Percentiles rank a stretch among this genome's conserved stretches.
Conservation (phyloP, 352 stramenopile genomes). For the Globisporangium abappressorium region DNA sequence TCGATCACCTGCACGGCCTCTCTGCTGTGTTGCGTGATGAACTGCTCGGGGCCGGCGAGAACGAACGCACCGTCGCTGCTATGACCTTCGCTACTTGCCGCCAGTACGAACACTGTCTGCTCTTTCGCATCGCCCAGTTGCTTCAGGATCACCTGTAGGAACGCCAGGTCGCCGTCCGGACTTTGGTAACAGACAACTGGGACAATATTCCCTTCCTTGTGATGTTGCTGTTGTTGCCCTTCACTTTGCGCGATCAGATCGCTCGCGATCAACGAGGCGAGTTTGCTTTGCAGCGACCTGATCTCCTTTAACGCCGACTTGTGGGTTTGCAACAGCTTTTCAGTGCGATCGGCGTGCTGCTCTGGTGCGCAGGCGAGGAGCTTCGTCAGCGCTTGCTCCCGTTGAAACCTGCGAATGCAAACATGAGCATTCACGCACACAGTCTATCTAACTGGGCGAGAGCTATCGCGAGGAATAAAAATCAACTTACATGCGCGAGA, state of each 20-base stretch:
- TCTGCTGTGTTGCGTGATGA: conserved; percentile 52
- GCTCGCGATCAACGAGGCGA: neutral
- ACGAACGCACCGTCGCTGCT: conserved; percentile 34
- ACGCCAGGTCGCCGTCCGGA: neutral
- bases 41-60: conserved; percentile 49
- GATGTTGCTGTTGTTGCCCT: neutral
- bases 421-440: neutral
- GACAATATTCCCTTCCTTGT: neutral
- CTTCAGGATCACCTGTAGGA: conserved; percentile 6
- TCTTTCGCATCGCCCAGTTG: conserved; percentile 2
- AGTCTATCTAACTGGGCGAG: too few species aligned
- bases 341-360: neutral
- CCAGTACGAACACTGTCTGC: neutral
- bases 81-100: neutral
- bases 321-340: neutral
- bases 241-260: neutral
- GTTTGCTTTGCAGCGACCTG: conserved; percentile 4
- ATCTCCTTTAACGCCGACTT: neutral
- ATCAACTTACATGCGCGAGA: conserved; percentile 51
- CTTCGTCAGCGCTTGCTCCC: conserved; percentile 3
- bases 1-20: conserved; percentile 54
- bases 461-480: too few species aligned
- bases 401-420: neutral
- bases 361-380: neutral
- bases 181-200: conserved; percentile 1